A percentile compares a stretch with the other conserved stretches of the same genome.
Evolutionary conservation across 2,329 filamentous ascomycete genomes (phyloP).

Genomic region (Leptographium lundbergii): DNA sequence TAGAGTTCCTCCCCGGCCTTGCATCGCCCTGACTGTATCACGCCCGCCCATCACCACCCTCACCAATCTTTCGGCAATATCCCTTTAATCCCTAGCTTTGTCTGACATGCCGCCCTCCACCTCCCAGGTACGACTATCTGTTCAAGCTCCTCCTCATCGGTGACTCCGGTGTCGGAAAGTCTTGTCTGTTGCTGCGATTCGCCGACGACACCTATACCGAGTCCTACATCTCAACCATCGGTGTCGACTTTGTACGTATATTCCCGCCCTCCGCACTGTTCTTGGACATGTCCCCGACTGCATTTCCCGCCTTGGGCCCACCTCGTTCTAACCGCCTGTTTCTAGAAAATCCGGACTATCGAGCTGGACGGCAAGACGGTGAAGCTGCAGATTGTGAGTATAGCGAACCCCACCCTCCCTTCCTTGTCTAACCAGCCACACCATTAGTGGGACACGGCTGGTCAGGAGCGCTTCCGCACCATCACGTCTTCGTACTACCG

Average conservation of each 20-base stretch:
- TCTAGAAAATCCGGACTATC: constrained; percentile 97
- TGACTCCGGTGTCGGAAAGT: constrained; percentile 99
- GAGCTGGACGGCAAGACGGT: constrained; percentile 99
- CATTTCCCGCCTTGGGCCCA: background rate
- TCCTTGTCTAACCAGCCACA: background rate
- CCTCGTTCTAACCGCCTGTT: constrained; percentile 4
- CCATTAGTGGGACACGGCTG: constrained; percentile 90
- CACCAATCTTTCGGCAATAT: background rate
- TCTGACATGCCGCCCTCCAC: constrained; percentile 12
- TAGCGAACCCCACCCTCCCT: too few species aligned
- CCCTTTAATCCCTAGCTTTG: background rate
- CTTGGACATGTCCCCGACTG: background rate
- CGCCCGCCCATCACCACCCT: background rate
- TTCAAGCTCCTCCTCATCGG: constrained; percentile 99
- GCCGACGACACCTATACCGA: constrained; percentile 99
- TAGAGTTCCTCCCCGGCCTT: background rate
- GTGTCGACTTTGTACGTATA: constrained; percentile 86
- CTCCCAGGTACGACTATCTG: constrained; percentile 93
- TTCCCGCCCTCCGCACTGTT: too few species aligned
- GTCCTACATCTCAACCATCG: constrained; percentile 99
- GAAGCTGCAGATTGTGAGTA: constrained; percentile 72
- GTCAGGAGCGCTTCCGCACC: constrained; percentile 98
- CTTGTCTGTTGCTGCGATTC: constrained; percentile 92
- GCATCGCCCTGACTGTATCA: background rate
- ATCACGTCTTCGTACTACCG: constrained; percentile 99